These are phyloP conservation scores for Moringa oleifera DNA, from an alignment of 345 rosid species.

Conservation along the genomic window DNA sequence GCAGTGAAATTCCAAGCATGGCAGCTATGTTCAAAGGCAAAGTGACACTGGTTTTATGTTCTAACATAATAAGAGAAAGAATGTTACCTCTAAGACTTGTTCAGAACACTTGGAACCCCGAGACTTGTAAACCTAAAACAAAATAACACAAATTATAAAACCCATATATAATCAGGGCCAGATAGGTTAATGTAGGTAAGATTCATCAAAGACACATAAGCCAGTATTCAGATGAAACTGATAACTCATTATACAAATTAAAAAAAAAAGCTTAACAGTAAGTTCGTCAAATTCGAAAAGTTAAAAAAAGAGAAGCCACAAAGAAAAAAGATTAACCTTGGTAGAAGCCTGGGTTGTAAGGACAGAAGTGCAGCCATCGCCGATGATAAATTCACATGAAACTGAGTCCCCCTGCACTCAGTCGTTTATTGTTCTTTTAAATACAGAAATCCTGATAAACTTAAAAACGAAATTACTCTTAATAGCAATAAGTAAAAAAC, in stretches of 20 bases:
- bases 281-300: background rate
- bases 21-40: background rate
- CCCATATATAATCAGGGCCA: background rate
- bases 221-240: background rate
- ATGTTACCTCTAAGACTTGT: constrained; percentile 61
- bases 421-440: no score
- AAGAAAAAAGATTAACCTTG: constrained; percentile 39
- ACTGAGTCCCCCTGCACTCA: constrained; percentile 41
- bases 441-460: no score
- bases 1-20: background rate
- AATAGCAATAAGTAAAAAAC: background rate
- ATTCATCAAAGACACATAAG: background rate
- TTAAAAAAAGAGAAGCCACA: constrained; percentile 1
- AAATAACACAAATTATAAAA: constrained; percentile 10
- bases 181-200: constrained; percentile 6
- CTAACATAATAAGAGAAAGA: background rate
- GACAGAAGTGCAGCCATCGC: constrained; percentile 69
- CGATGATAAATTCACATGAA: constrained; percentile 54
- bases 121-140: constrained; percentile 69
- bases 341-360: constrained; percentile 91
- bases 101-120: constrained; percentile 63
- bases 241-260: background rate
- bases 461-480: no score
- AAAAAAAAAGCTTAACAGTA: background rate
- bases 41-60: background rate